These are phyloP conservation scores for Yamadazyma phyllophila DNA, from an alignment of 805 yeast species.

Conservation along the genomic window DNA sequence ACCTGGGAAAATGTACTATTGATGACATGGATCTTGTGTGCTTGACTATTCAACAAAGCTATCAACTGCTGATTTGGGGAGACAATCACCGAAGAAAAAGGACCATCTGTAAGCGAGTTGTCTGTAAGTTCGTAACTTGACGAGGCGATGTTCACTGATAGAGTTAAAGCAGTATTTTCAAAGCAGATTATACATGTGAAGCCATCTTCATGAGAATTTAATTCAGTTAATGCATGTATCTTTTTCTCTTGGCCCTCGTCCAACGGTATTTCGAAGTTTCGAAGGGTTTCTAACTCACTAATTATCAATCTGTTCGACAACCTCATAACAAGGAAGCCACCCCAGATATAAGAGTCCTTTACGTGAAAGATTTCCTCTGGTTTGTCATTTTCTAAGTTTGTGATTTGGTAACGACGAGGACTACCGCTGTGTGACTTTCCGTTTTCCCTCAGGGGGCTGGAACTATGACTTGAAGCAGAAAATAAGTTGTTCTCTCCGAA, in stretches of 20 bases:
- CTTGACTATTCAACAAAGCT: conserved; percentile 40
- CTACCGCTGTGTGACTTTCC: neutral
- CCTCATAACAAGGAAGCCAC: conserved; percentile 22
- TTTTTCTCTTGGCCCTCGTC: conserved; percentile 18
- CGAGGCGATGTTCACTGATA: conserved; percentile 23
- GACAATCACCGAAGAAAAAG: conserved; percentile 39
- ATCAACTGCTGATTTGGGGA: conserved; percentile 60
- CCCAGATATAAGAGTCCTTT: conserved; percentile 9
- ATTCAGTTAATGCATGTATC: conserved; percentile 22
- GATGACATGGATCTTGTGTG: conserved; percentile 48
- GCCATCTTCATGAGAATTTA: conserved; percentile 5
- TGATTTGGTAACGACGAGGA: conserved; percentile 16
- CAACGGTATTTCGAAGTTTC: conserved; percentile 38
- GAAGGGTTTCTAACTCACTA: conserved; percentile 38
- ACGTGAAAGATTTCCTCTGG: conserved; percentile 29
- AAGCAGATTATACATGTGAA: conserved; percentile 25
- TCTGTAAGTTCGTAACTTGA: conserved; percentile 29
- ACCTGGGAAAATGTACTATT: conserved; percentile 45
- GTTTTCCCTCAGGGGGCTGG: neutral
- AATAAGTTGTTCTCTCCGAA: conserved; percentile 10
- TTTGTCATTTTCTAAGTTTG: conserved; percentile 32
- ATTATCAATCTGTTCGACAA: conserved; percentile 33
- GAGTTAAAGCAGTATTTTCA: conserved; percentile 24
- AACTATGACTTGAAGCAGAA: neutral
- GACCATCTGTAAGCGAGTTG: conserved; percentile 46